Conservation (phyloP, 257 asterid species). For the Nicotiana tabacum region DNA sequence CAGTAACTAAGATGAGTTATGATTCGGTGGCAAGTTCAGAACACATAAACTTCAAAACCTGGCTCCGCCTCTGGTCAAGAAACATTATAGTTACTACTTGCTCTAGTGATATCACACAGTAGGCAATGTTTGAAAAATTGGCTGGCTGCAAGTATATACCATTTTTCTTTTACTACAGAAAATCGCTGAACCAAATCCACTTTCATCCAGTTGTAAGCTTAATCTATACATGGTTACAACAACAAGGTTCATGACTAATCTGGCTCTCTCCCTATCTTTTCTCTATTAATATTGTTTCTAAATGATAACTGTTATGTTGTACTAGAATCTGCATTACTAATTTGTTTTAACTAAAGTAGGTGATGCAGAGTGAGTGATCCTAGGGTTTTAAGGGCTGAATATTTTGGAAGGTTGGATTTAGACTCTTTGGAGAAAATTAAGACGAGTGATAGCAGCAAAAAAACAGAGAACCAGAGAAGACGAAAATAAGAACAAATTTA, state of each 20-base stretch:
- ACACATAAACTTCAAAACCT: too few relatives aligned
- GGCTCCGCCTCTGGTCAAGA: too few relatives aligned
- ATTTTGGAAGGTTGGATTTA: background rate
- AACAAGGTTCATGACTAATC: background rate
- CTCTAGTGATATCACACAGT: background rate
- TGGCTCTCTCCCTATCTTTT: background rate
- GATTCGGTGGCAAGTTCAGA: too few relatives aligned
- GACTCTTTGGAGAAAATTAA: background rate
- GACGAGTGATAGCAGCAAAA: background rate
- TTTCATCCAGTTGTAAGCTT: background rate
- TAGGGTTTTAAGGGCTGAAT: background rate
- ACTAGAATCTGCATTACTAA: background rate
- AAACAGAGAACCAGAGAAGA: slow-evolving; percentile 1
- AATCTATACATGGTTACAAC: background rate
- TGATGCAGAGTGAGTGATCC: background rate
- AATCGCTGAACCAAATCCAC: background rate
- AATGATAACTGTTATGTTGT: background rate
- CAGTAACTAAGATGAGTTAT: too few relatives aligned
- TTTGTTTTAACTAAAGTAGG: background rate
- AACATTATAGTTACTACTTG: background rate
- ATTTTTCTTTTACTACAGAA: background rate
- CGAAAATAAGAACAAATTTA: background rate
- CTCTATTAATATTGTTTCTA: background rate
- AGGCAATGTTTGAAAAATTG: background rate
- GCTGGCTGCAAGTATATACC: background rate